These are phyloP conservation scores for Oxyria digyna DNA, from an alignment of 148 eudicot species.

Conservation along the genomic window DNA sequence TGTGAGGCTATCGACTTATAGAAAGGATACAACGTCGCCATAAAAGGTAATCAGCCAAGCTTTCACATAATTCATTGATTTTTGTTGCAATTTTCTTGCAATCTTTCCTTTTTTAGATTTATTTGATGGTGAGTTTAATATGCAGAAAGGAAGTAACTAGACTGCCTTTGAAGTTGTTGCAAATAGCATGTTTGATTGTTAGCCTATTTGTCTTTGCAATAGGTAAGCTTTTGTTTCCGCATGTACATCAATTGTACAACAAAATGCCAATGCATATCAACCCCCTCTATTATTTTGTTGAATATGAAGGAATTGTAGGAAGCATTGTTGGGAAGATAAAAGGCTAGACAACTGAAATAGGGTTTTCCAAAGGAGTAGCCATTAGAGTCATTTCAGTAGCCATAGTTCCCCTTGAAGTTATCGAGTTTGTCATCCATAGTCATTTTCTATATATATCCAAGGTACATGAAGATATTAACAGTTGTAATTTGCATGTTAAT, in stretches of 20 bases:
- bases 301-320: constrained; percentile 75
- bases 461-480: constrained; percentile 25
- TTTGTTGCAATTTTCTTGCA: no score
- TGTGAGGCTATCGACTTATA: no score
- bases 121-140: background rate
- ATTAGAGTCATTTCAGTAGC: constrained; percentile 68
- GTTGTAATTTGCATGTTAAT: background rate
- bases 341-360: constrained; percentile 90
- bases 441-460: constrained; percentile 65
- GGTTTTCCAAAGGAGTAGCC: constrained; percentile 54
- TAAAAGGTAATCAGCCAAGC: no score
- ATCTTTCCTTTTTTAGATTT: no score
- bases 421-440: constrained; percentile 48
- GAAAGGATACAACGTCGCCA: no score
- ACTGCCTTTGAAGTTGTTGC: constrained; percentile 17
- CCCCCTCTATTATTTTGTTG: background rate
- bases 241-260: background rate
- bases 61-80: no score
- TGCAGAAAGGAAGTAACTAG: constrained; percentile 1
- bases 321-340: constrained; percentile 62
- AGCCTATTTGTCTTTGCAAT: constrained; percentile 40
- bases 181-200: constrained; percentile 21
- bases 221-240: constrained; percentile 26
- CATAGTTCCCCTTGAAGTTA: constrained; percentile 60
- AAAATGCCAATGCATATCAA: background rate